Evolutionary conservation across 345 rosid genomes (phyloP).

Genomic region (Pugionium dolabratum): DNA sequence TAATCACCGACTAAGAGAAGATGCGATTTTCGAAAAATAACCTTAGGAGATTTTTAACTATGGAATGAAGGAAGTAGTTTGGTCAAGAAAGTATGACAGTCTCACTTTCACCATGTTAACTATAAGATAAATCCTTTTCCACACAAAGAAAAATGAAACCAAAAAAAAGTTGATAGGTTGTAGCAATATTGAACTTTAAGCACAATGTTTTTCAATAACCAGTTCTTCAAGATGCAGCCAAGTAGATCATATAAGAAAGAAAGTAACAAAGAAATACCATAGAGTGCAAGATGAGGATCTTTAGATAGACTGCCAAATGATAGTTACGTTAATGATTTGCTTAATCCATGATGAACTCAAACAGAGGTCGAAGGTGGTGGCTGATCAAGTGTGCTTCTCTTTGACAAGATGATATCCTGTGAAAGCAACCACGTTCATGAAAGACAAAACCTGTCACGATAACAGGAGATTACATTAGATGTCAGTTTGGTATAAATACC

Average conservation of each 20-base stretch:
- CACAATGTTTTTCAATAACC: background rate
- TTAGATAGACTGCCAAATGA: background rate
- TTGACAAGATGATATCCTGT: constrained; percentile 55
- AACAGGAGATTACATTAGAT: constrained; percentile 1
- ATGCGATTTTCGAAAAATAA: background rate
- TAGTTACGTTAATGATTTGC: constrained; percentile 44
- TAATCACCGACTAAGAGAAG: no score
- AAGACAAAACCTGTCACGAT: constrained; percentile 69
- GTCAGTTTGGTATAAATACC: constrained; percentile 19
- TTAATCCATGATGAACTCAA: constrained; percentile 88
- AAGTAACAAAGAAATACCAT: background rate
- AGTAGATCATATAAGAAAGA: background rate
- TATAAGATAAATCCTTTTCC: background rate
- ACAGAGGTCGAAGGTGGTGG: constrained; percentile 56
- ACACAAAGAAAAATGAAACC: background rate
- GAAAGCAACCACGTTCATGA: constrained; percentile 77
- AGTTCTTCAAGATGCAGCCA: background rate
- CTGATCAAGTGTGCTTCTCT: constrained; percentile 58
- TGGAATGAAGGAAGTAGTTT: background rate
- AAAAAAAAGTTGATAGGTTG: background rate
- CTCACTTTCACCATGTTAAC: background rate
- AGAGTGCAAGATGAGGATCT: background rate
- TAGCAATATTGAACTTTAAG: background rate
- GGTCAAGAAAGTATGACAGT: background rate
- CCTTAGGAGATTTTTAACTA: background rate